phyloP scores from a whole-genome alignment of 306 rosid species.

The Senna siamea region DNA sequence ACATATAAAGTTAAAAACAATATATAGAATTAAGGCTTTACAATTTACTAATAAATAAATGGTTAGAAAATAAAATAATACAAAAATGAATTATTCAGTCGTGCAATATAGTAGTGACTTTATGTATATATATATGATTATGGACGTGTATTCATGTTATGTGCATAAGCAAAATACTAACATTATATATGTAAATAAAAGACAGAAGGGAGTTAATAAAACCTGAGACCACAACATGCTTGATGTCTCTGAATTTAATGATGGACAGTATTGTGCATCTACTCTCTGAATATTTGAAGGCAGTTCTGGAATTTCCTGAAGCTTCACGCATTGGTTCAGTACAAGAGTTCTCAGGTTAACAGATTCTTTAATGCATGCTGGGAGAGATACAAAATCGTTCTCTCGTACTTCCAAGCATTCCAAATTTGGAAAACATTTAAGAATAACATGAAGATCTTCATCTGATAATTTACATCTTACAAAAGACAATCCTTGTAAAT shows the following conservation, averaged over 20 bases:
- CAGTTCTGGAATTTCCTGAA: slow-evolving; percentile 22
- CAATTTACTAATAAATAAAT: too few relatives aligned
- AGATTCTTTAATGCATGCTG: slow-evolving; percentile 27
- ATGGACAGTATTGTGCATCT: not conserved
- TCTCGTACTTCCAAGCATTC: not conserved
- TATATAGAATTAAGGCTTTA: too few relatives aligned
- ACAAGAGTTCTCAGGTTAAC: not conserved
- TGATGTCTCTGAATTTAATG: not conserved
- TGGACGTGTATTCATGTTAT: not conserved
- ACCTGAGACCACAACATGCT: slow-evolving; percentile 31
- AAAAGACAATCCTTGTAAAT: not conserved
- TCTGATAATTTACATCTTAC: not conserved
- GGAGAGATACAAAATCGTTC: slow-evolving; percentile 23
- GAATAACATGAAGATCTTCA: slow-evolving; percentile 5
- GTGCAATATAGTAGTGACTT: too few relatives aligned
- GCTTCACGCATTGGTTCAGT: not conserved
- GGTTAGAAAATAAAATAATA: too few relatives aligned
- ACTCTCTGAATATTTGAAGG: not conserved
- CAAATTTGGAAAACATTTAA: not conserved
- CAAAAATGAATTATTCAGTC: too few relatives aligned
- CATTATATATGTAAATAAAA: not conserved
- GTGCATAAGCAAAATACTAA: not conserved
- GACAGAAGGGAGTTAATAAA: not conserved
- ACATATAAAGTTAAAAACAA: too few relatives aligned
- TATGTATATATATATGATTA: too few relatives aligned